phyloP scores from a whole-genome alignment of 345 rosid species.

The Sonneratia caseolaris region DNA sequence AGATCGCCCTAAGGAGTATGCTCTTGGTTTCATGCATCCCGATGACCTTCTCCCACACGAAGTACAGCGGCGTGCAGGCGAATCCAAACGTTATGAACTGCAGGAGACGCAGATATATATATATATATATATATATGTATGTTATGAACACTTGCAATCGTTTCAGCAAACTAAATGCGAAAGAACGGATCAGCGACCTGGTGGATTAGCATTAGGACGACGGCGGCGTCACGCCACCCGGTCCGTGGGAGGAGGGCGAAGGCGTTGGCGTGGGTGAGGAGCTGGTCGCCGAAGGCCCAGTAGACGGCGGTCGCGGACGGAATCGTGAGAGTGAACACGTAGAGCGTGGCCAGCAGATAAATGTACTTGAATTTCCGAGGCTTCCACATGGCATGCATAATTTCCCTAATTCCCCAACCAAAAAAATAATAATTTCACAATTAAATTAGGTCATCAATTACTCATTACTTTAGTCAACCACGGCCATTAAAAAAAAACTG shows the following conservation, averaged over 20 bases:
- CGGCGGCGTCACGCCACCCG: slow-evolving; percentile 67
- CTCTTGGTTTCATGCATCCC: slow-evolving; percentile 79
- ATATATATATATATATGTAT: too few relatives aligned
- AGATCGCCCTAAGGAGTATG: slow-evolving; percentile 52
- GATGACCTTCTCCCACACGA: slow-evolving; percentile 84
- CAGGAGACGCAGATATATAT: too few relatives aligned
- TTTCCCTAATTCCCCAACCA: slow-evolving; percentile 35
- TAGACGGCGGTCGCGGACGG: slow-evolving; percentile 68
- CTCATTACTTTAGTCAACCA: too few relatives aligned
- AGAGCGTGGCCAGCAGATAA: slow-evolving; percentile 61
- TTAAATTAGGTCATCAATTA: not conserved
- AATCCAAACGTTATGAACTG: slow-evolving; percentile 89
- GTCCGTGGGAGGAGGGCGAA: slow-evolving; percentile 56
- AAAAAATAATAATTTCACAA: not conserved
- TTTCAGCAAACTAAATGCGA: too few relatives aligned
- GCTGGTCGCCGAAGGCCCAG: slow-evolving; percentile 84
- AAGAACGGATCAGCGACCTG: slow-evolving; percentile 31
- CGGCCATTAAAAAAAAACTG: too few relatives aligned
- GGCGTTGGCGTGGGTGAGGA: slow-evolving; percentile 67
- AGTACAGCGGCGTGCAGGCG: slow-evolving; percentile 73
- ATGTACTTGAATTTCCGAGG: slow-evolving; percentile 78
- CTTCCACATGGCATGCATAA: slow-evolving; percentile 91
- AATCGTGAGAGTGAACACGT: slow-evolving; percentile 70
- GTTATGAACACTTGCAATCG: too few relatives aligned
- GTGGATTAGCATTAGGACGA: slow-evolving; percentile 73